These are phyloP conservation scores for Aspergillus tanneri DNA, from an alignment of 2,329 filamentous ascomycete genomes.

Conservation along the genomic window DNA sequence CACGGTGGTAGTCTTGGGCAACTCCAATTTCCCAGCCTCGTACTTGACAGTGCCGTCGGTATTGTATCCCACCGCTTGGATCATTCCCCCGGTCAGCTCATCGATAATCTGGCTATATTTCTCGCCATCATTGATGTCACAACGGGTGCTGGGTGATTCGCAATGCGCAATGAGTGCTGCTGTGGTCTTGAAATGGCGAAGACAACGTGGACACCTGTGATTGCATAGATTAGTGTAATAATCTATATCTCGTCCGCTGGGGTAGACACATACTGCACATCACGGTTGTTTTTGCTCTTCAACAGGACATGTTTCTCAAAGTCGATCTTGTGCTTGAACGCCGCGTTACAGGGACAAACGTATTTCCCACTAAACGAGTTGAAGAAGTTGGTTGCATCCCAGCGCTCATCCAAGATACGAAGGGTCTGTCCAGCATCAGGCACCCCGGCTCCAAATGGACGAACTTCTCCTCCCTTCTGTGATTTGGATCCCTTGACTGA, in stretches of 20 bases:
- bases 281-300: constrained; percentile 17
- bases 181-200: constrained; percentile 38
- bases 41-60: constrained; percentile 38
- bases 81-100: constrained; percentile 40
- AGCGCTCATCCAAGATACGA: constrained; percentile 17
- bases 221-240: not conserved
- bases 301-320: constrained; percentile 37
- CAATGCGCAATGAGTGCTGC: constrained; percentile 43
- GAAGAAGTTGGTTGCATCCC: constrained; percentile 34
- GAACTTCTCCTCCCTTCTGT: not conserved
- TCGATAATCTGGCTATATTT: constrained; percentile 38
- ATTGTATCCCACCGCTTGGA: constrained; percentile 33
- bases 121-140: constrained; percentile 31
- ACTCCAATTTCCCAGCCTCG: constrained; percentile 22
- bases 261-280: constrained; percentile 19
- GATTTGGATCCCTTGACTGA: not conserved
- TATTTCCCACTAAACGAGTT: constrained; percentile 31
- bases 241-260: no score
- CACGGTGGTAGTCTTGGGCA: constrained; percentile 13
- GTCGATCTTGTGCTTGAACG: constrained; percentile 23
- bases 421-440: constrained; percentile 16
- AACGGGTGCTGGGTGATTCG: constrained; percentile 38
- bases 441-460: constrained; percentile 4
- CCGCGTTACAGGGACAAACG: constrained; percentile 35
- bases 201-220: constrained; percentile 40